Evolutionary conservation across 306 rosid species (phyloP), one percentile per base, ranked within the genome.

Genomic region (Castanea mollissima): DNA sequence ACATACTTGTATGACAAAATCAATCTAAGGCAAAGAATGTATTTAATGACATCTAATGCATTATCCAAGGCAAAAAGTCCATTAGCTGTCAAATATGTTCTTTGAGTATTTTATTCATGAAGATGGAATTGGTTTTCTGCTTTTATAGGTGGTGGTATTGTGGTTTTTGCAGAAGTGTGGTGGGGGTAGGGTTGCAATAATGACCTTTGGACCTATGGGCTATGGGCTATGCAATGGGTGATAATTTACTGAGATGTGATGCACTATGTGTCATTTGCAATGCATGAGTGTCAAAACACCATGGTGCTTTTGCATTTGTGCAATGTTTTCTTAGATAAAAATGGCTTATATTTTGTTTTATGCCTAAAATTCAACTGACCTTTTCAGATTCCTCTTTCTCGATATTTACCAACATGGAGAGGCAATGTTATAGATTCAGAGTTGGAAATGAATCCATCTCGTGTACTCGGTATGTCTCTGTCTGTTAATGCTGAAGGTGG

Each of bases 401-500:
- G 89, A n/a, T 94, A 90, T 83, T 85, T 94, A 77, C 97, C 98
- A 63, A 92, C 98, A 29, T 94, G 97, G 97, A 92, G 92, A 82
- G 98, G 98, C 62, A 90, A 83, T 41, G 93, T 94, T 32, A 92
- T 94, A 69, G 98, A 91, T 21, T 88, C 88, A 35, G 19, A 91
- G 65, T 41, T 94, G 72, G n/a, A 94, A 87, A 94, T 94, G 96
- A 94, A 94, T 78, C 97, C 97, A 56, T 87, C 94, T 4, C 97
- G 97, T 32, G 83, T 94, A 59, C 81, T 92, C 3, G 94, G 97
- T 54, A 88, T 92, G 97, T 92, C 99, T 52, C 72, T 94, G 14
- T 92, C 99, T 2, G 90, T 94, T 78, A 94, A 94, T 84, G 99
- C 99, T 1, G 93, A 82, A 78, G 99, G 92, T 57, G 97, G 94